Evolutionary conservation across 495 filamentous ascomycete species (phyloP).

Genomic region (Penicillium angulare): DNA sequence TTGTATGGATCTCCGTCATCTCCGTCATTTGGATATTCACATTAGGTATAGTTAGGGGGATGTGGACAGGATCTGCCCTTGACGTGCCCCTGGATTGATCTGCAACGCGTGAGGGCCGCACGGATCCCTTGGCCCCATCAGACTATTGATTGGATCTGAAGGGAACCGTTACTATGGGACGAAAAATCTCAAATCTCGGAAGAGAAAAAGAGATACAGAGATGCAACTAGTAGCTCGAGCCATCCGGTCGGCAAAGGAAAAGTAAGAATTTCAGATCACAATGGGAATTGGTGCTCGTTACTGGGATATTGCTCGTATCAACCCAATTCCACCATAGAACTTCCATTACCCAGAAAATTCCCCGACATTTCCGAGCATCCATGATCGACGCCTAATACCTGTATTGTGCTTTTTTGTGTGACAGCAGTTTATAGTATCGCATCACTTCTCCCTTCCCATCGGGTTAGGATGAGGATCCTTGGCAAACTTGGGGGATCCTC

Average conservation of each 20-base stretch:
- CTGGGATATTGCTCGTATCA: too few species aligned
- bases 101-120: conserved; percentile 17
- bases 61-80: conserved; percentile 16
- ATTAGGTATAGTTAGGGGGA: not conserved
- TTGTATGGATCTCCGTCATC: conserved; percentile 11
- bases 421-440: conserved; percentile 9
- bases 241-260: not conserved
- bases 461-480: not conserved
- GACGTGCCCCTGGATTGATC: conserved; percentile 27
- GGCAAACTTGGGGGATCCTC: conserved; percentile 13
- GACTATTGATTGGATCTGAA: conserved; percentile 33
- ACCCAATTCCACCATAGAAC: not conserved
- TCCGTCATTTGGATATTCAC: conserved; percentile 4
- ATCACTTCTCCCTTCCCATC: not conserved
- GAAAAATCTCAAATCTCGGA: conserved; percentile 34
- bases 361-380: not conserved
- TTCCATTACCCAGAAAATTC: not conserved
- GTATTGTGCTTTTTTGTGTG: conserved; percentile 1
- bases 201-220: not conserved
- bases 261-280: too few species aligned
- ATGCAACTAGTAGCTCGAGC: not conserved
- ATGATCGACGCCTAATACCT: conserved; percentile 11
- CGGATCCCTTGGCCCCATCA: conserved; percentile 24
- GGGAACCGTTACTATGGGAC: conserved; percentile 28
- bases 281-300: too few species aligned